These are phyloP conservation scores for Xylaria palmicola DNA, from an alignment of 495 filamentous ascomycete genomes.

Conservation along the genomic window DNA sequence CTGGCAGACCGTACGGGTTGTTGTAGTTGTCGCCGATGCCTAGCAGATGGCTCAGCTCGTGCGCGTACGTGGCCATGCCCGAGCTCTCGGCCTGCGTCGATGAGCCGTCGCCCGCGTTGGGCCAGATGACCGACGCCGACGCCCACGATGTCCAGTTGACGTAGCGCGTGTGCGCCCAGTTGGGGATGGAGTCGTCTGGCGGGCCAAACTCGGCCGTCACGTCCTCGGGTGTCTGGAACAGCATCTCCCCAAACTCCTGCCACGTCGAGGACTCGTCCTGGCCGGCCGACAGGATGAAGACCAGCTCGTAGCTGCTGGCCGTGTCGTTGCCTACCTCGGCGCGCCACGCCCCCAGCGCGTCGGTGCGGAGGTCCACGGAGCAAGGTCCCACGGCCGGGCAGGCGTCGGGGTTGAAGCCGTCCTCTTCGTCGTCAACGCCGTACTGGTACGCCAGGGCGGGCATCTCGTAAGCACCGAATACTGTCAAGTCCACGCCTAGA, in stretches of 20 bases:
- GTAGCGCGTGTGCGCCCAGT: constrained; percentile 40
- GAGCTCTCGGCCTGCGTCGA: constrained; percentile 45
- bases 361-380: constrained; percentile 37
- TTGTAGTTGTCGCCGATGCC: constrained; percentile 47
- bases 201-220: constrained; percentile 41
- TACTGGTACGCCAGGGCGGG: constrained; percentile 36
- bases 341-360: constrained; percentile 40
- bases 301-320: constrained; percentile 35
- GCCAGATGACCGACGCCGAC: constrained; percentile 39
- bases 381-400: constrained; percentile 34
- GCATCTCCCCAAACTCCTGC: constrained; percentile 48
- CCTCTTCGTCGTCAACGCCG: constrained; percentile 35
- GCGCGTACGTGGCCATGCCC: constrained; percentile 40
- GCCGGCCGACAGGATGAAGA: constrained; percentile 43
- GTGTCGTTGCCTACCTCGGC: constrained; percentile 38
- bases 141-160: constrained; percentile 45
- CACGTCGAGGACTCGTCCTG: constrained; percentile 46
- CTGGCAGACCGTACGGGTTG: constrained; percentile 39
- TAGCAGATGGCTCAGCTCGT: constrained; percentile 41
- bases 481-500: constrained; percentile 38
- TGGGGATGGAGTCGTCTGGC: constrained; percentile 32
- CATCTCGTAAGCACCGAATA: constrained; percentile 41
- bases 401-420: constrained; percentile 34
- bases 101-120: constrained; percentile 42
- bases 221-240: constrained; percentile 35